Evolutionary conservation across 192 early-diverging fungal species (phyloP).

Genomic region (Helicostylum pulchrum): DNA sequence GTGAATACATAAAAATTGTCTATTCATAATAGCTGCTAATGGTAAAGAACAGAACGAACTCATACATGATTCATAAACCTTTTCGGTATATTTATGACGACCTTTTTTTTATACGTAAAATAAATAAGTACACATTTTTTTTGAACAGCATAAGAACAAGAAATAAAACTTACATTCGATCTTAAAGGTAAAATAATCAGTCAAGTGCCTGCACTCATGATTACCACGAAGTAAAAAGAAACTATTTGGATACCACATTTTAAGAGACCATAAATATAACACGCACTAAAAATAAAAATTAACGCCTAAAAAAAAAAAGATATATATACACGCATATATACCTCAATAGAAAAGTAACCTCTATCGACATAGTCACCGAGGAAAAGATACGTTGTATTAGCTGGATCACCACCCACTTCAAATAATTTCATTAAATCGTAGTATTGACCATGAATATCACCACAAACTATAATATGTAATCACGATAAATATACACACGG

Average conservation of each 20-base stretch:
- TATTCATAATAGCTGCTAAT: conserved; percentile 90
- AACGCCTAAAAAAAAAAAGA: background rate
- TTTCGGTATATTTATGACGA: conserved; percentile 91
- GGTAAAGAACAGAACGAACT: conserved; percentile 90
- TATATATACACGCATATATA: conserved; percentile 18
- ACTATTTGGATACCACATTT: conserved; percentile 86
- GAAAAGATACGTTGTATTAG: conserved; percentile 87
- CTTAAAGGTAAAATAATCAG: conserved; percentile 97
- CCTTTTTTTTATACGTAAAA: conserved; percentile 41
- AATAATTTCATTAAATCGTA: conserved; percentile 98
- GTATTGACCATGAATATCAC: conserved; percentile 97
- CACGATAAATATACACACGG: background rate
- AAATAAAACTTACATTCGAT: conserved; percentile 73
- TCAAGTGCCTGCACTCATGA: conserved; percentile 96
- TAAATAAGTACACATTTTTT: background rate
- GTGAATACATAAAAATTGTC: conserved; percentile 95
- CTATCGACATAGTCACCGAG: conserved; percentile 96
- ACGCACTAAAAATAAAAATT: conserved; percentile 61
- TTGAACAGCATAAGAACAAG: background rate
- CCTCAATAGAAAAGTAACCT: conserved; percentile 97
- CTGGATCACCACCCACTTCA: conserved; percentile 94
- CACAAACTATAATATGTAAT: conserved; percentile 67
- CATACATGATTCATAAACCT: conserved; percentile 87
- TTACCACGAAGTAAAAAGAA: conserved; percentile 92
- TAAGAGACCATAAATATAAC: conserved; percentile 87